A percentile compares a stretch with the other conserved stretches of the same genome.
Evolutionary conservation across 2,329 filamentous ascomycete species (phyloP).

Genomic region (Zymoseptoria tritici): DNA sequence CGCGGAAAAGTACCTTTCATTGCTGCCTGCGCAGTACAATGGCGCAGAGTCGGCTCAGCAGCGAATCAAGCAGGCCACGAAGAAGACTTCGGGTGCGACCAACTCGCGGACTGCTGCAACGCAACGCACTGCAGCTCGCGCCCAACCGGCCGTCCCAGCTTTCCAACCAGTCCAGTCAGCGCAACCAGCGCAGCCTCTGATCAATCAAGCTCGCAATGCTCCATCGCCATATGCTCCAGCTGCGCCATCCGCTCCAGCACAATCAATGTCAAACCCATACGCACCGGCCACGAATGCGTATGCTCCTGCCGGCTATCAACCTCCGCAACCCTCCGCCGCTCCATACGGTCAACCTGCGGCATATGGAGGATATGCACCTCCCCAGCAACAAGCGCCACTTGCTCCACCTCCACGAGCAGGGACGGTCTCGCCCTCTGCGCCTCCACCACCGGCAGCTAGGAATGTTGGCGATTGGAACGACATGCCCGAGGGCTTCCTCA

Average conservation of each 20-base stretch:
- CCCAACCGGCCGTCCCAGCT: conserved; percentile 12
- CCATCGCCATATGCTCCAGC: conserved; percentile 35
- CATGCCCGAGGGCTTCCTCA: conserved; percentile 70
- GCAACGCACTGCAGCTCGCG: conserved; percentile 20
- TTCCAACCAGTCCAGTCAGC: conserved; percentile 35
- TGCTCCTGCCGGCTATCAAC: conserved; percentile 30
- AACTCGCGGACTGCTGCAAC: conserved; percentile 29
- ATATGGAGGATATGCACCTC: conserved; percentile 41
- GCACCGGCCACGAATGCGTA: conserved; percentile 39
- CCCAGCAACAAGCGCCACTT: conserved; percentile 37
- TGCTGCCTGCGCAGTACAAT: conserved; percentile 75
- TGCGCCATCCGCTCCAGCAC: conserved; percentile 7
- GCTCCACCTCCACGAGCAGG: conserved; percentile 59
- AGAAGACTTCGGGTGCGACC: conserved; percentile 31
- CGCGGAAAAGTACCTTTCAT: conserved; percentile 84
- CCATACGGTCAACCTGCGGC: conserved; percentile 26
- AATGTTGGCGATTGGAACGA: conserved; percentile 89
- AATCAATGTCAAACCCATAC: conserved; percentile 42
- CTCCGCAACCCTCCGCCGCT: conserved; percentile 39
- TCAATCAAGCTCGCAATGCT: conserved; percentile 27
- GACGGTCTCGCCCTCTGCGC: conserved; percentile 56
- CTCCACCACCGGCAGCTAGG: conserved; percentile 62
- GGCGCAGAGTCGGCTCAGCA: conserved; percentile 81
- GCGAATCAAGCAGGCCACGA: conserved; percentile 77
- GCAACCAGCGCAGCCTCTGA: conserved; percentile 35